phyloP scores from a whole-genome alignment of 2,329 filamentous ascomycete genomes.

The Penicillium sp. region DNA sequence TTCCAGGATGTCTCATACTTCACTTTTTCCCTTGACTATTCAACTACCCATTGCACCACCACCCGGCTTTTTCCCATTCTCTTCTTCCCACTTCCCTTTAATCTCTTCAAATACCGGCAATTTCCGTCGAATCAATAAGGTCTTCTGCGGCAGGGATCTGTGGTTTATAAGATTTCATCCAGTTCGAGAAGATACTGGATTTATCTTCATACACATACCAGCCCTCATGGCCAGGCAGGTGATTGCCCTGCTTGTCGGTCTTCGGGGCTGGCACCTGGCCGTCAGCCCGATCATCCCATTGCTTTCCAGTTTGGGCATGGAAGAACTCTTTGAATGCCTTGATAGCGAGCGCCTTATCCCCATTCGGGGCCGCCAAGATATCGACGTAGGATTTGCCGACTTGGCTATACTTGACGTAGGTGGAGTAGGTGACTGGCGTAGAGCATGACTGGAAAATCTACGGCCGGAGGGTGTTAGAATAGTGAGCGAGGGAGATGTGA shows the following conservation, averaged over 20 bases:
- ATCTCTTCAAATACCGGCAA: too few relatives aligned
- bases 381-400: conserved; percentile 31
- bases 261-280: conserved; percentile 19
- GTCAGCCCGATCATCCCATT: conserved; percentile 54
- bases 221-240: conserved; percentile 23
- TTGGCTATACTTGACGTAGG: conserved; percentile 51
- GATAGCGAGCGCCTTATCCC: conserved; percentile 44
- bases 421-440: conserved; percentile 60
- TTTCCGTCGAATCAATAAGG: neutral
- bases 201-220: conserved; percentile 32
- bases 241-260: conserved; percentile 23
- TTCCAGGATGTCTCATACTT: too few relatives aligned
- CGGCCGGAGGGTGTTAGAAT: too few relatives aligned
- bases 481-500: too few relatives aligned
- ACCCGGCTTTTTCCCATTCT: neutral
- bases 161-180: conserved; percentile 14
- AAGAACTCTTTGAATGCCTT: conserved; percentile 59
- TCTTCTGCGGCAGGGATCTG: neutral
- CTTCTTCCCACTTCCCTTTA: too few relatives aligned
- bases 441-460: conserved; percentile 68
- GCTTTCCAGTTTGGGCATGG: conserved; percentile 54
- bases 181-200: conserved; percentile 21
- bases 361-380: conserved; percentile 33
- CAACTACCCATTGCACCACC: too few relatives aligned
- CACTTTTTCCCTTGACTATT: too few relatives aligned